Evolutionary conservation across 2,329 filamentous ascomycete genomes (phyloP).

Genomic region (Fusarium agapanthi): DNA sequence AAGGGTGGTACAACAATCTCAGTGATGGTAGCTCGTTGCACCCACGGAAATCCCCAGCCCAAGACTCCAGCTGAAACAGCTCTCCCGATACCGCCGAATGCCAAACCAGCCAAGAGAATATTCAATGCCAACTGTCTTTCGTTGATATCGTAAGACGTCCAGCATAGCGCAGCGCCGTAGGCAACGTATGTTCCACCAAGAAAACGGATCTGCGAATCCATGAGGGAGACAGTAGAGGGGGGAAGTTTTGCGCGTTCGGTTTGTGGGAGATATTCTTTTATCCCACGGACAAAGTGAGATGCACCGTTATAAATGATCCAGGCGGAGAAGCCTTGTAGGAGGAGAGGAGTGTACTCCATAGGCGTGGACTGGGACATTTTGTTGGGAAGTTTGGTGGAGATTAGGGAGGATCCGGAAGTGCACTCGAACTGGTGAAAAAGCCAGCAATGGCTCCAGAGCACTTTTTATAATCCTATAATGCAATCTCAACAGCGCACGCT

Average conservation of each 20-base stretch:
- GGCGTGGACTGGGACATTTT: background rate
- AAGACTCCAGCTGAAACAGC: background rate
- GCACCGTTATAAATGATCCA: background rate
- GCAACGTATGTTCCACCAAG: background rate
- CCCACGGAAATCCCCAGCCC: background rate
- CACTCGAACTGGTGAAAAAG: background rate
- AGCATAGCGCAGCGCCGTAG: background rate
- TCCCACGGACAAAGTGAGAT: background rate
- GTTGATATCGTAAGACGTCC: background rate
- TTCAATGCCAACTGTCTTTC: background rate
- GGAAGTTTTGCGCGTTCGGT: background rate
- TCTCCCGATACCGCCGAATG: background rate
- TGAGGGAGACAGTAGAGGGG: background rate
- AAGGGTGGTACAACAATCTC: background rate
- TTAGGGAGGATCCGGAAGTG: background rate
- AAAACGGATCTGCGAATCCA: background rate
- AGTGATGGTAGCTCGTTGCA: background rate
- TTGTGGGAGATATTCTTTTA: background rate
- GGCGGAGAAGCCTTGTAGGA: background rate
- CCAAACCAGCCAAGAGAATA: background rate
- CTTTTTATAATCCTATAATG: background rate
- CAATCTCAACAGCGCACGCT: background rate
- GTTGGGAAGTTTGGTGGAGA: fast-evolving
- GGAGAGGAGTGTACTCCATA: background rate
- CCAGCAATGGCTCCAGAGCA: fast-evolving